Percentiles rank a stretch among this genome's conserved stretches.
Conservation (phyloP, 2,329 filamentous ascomycete species). For the Cordyceps tenuipes region DNA sequence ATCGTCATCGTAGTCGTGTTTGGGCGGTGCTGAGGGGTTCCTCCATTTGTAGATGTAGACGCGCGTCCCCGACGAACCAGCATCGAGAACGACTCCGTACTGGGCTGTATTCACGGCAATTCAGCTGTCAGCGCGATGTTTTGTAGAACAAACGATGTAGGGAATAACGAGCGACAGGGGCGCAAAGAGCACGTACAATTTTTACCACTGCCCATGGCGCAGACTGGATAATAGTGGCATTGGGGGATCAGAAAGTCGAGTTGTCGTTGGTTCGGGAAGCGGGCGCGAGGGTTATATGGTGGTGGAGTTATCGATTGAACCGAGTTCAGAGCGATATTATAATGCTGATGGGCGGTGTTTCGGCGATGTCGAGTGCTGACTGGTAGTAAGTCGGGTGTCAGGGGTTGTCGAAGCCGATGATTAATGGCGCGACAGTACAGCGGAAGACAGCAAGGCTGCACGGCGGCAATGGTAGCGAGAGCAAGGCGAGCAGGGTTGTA, state of each 20-base stretch:
- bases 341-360: background rate
- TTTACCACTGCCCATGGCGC: conserved; percentile 18
- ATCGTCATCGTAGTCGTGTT: conserved; percentile 31
- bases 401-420: background rate
- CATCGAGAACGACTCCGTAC: conserved; percentile 95
- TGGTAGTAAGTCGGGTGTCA: background rate
- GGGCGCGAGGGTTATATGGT: no score
- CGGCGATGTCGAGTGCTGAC: background rate
- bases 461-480: background rate
- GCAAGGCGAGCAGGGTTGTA: conserved; percentile 1
- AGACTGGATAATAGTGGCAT: background rate
- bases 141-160: background rate
- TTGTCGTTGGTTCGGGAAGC: background rate
- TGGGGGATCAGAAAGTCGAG: background rate
- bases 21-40: conserved; percentile 56
- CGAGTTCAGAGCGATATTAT: background rate
- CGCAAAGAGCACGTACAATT: conserved; percentile 22
- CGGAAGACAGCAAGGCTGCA: background rate
- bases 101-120: conserved; percentile 34
- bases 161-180: background rate
- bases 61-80: conserved; percentile 93
- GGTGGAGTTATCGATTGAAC: background rate
- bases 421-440: conserved; percentile 1
- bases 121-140: background rate
- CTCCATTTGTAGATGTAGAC: conserved; percentile 94